Conservation (phyloP, 2,329 filamentous ascomycete genomes). For the Fusarium sp. region DNA sequence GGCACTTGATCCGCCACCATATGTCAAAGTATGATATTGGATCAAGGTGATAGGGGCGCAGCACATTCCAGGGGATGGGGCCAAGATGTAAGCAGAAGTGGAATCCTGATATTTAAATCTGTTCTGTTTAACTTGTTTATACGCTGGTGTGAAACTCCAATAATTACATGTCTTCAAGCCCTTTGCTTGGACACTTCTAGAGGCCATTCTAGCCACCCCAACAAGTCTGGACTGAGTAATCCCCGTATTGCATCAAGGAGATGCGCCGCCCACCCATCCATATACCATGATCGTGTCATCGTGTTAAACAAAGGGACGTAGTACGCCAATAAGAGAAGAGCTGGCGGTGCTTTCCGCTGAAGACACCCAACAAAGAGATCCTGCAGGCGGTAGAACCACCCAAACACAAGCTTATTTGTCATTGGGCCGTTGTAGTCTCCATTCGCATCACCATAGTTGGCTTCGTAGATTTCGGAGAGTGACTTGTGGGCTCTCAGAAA, state of each 20-base stretch:
- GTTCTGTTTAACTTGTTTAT: not conserved
- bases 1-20: slow-evolving; percentile 5
- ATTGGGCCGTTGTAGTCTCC: slow-evolving; percentile 31
- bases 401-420: slow-evolving; percentile 39
- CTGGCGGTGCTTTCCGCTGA: slow-evolving; percentile 43
- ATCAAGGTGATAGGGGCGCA: too few species aligned
- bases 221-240: slow-evolving; percentile 29
- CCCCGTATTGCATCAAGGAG: slow-evolving; percentile 39
- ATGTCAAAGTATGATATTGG: not conserved
- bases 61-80: not conserved
- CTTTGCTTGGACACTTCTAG: slow-evolving; percentile 28
- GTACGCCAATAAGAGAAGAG: slow-evolving; percentile 44
- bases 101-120: not conserved
- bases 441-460: slow-evolving; percentile 38
- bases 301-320: slow-evolving; percentile 41
- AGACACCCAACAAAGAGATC: slow-evolving; percentile 44
- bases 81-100: not conserved
- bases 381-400: slow-evolving; percentile 47
- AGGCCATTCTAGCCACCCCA: slow-evolving; percentile 44
- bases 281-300: slow-evolving; percentile 35
- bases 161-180: slow-evolving; percentile 15
- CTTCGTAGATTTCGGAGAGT: slow-evolving; percentile 44
- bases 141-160: not conserved
- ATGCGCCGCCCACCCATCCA: slow-evolving; percentile 42
- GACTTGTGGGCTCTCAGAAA: slow-evolving; percentile 38